Base-by-base conservation (phyloP, 2,329 filamentous ascomycete genomes). In the Thelonectria rubi region DNA sequence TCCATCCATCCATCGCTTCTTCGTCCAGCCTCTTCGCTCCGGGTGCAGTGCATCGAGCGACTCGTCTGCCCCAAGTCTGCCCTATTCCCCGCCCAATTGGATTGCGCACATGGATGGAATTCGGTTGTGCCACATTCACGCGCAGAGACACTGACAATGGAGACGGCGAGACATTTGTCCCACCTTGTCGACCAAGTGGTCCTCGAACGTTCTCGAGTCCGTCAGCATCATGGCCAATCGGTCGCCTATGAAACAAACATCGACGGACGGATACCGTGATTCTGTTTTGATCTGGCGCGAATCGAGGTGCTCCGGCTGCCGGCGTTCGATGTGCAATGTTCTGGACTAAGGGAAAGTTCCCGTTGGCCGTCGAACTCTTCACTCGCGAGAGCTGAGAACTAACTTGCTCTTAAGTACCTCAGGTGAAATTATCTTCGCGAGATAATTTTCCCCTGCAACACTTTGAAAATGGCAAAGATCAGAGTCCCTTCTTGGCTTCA, bases 401-500 rank as follows among this genome's bases (percentile, higher is more conserved):
- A 50, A 60, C 46, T 48, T 32, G 10, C 48, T 48, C 26, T 45
- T 24, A 42, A 53, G 50, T 48, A 30, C 26, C 7, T 30, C n/a
- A 61, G 58, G 42, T 43, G 48, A 47, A 49, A n/a, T 18, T 49
- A 34, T n/a, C 30, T 20, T 15, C 18, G 11, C 3, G 18, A 34
- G 15, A 18, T 2, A 9, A 48, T 32, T 26, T 20, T 47, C 42
- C 21, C 17, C 17, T 26, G 42, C 3, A 39, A 45, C 21, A 15
- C 21, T 12, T 42, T 45, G 39, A 64, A 42, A 42, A 70, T 70
- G 69, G 56, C 56, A 34, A 61, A 71, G 69, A 53, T 64, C 40
- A 77, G 69, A 64, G 64, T 77, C 17, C 74, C 73, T 15, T 74
- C 77, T n/a, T 75, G 74, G 73, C 70, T 79, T n/a, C 71, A 72